Evolutionary conservation across 2,329 filamentous ascomycete species (phyloP).

Genomic region (Dryadomyces sulphureus): DNA sequence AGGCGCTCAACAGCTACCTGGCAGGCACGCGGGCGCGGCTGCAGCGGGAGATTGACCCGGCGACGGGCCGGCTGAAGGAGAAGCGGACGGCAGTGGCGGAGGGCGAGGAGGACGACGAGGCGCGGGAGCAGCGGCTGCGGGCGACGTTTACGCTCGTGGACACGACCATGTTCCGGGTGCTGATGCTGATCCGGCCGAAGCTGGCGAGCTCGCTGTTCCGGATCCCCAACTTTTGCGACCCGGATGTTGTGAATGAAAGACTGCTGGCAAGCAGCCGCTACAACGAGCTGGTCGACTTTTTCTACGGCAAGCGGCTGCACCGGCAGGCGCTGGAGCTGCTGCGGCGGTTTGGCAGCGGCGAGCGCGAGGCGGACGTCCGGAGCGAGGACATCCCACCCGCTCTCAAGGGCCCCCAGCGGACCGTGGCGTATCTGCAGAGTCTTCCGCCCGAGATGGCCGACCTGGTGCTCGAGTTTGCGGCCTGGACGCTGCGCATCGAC

Average conservation of each 20-base stretch:
- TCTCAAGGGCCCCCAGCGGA: slow-evolving; percentile 69
- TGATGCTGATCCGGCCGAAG: slow-evolving; percentile 82
- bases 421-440: slow-evolving; percentile 79
- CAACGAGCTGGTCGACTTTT: slow-evolving; percentile 91
- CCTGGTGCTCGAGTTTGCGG: slow-evolving; percentile 77
- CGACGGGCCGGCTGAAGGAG: slow-evolving; percentile 45
- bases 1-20: slow-evolving; percentile 74
- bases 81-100: slow-evolving; percentile 20
- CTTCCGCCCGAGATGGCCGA: slow-evolving; percentile 79
- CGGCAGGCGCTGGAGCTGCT: slow-evolving; percentile 72
- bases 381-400: slow-evolving; percentile 16
- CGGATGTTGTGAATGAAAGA: slow-evolving; percentile 85
- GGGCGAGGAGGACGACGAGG: slow-evolving; percentile 33
- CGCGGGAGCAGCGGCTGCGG: slow-evolving; percentile 57
- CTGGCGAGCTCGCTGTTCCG: slow-evolving; percentile 84
- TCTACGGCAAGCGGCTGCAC: slow-evolving; percentile 90
- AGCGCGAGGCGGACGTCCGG: background rate
- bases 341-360: slow-evolving; percentile 48
- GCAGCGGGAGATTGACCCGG: slow-evolving; percentile 46
- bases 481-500: slow-evolving; percentile 67
- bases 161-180: slow-evolving; percentile 83
- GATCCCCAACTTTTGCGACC: slow-evolving; percentile 93
- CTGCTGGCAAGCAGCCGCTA: slow-evolving; percentile 79
- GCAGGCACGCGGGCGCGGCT: slow-evolving; percentile 64
- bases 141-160: slow-evolving; percentile 76